Evolutionary conservation across 345 rosid genomes (phyloP).

Genomic region (Psidium guajava): DNA sequence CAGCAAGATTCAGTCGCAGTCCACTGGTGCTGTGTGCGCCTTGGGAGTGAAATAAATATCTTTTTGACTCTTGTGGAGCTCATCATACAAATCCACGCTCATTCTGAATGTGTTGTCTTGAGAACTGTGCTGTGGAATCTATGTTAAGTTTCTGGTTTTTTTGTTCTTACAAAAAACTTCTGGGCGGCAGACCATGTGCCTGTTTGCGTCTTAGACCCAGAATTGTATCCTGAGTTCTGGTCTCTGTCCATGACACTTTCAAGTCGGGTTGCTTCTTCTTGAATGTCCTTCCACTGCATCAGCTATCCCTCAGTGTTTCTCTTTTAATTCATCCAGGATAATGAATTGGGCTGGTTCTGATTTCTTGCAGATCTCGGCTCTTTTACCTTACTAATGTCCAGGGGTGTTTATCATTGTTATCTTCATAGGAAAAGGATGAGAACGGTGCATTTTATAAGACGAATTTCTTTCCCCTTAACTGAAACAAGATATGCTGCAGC

Average conservation of each 20-base stretch:
- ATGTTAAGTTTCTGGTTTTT: not conserved
- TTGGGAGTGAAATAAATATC: not conserved
- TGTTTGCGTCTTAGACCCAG: not conserved
- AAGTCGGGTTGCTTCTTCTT: not conserved
- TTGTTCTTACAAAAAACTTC: not conserved
- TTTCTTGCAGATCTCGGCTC: not conserved
- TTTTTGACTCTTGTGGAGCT: not conserved
- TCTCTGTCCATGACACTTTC: not conserved
- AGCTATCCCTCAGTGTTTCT: not conserved
- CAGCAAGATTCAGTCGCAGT: not conserved
- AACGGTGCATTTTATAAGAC: not conserved
- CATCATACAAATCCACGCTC: not conserved
- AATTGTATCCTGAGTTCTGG: not conserved
- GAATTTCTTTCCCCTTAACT: not conserved
- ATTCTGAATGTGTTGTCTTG: conserved; percentile 9
- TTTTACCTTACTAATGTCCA: not conserved
- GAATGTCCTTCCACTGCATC: not conserved
- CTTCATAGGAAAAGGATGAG: not conserved
- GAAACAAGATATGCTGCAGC: not conserved
- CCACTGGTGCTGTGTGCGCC: not conserved
- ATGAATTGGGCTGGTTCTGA: not conserved
- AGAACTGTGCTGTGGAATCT: conserved; percentile 18
- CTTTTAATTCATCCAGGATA: too few species aligned
- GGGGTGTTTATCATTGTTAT: not conserved
- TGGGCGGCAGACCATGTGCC: conserved; percentile 28